phyloP scores from a whole-genome alignment of 83 land plant genomes.

The Isoetes engelmannii region DNA sequence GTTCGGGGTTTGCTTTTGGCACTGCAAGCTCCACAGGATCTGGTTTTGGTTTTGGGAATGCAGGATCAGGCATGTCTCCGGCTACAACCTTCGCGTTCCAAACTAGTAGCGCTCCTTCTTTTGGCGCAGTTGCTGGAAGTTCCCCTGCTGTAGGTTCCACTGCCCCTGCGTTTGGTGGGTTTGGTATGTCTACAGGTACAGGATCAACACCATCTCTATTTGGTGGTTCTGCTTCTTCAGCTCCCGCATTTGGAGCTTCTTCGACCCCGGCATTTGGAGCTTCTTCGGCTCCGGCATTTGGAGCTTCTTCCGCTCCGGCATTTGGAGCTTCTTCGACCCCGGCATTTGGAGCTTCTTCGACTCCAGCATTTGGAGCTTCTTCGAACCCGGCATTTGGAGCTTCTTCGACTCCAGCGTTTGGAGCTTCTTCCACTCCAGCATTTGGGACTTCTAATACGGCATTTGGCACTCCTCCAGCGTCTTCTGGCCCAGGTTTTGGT shows the following conservation, averaged over 20 bases:
- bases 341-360: constrained; percentile 44
- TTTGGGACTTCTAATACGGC: constrained; percentile 51
- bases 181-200: constrained; percentile 25
- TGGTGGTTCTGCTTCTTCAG: constrained; percentile 46
- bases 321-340: constrained; percentile 44
- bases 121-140: constrained; percentile 59
- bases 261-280: constrained; percentile 47
- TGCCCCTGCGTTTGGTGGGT: constrained; percentile 22
- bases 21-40: constrained; percentile 49
- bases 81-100: neutral
- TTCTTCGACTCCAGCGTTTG: constrained; percentile 29
- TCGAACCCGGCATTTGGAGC: constrained; percentile 68
- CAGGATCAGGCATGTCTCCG: too few relatives aligned
- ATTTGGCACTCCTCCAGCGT: constrained; percentile 43
- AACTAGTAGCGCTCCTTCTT: constrained; percentile 35
- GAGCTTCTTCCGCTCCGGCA: constrained; percentile 40
- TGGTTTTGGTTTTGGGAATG: constrained; percentile 11
- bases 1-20: constrained; percentile 33
- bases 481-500: constrained; percentile 24
- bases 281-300: constrained; percentile 55
- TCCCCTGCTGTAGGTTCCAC: constrained; percentile 28
- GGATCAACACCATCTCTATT: constrained; percentile 33
- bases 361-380: constrained; percentile 42
- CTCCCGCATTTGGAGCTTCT: constrained; percentile 49
- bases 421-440: constrained; percentile 45